Evolutionary conservation across 129 eudicot species (phyloP), one percentile per base, ranked within the genome.

Genomic region (Tanacetum coccineum): DNA sequence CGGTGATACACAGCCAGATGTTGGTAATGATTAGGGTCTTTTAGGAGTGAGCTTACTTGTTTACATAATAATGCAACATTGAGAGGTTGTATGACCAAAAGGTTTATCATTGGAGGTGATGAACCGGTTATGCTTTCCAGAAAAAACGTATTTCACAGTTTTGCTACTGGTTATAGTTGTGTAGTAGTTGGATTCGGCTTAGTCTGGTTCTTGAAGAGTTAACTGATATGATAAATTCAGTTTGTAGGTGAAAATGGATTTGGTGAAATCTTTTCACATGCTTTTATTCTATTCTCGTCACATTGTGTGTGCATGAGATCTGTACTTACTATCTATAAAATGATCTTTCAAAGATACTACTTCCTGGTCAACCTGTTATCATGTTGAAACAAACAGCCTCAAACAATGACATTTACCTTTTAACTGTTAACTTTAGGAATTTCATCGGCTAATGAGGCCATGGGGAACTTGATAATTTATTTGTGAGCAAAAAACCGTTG

Each of bases 231-330:
- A 15, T 28, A 26, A 49, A 15, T 50, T 50, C 14, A 60, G 69
- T 54, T 71, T 67, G 73, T 67, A 61, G 75, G 61, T 68, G 80
- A 67, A 36, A 68, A 50, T 21, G 78, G 78, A 66, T 74, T 66
- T 57, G 39, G 13, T 54, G 65, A 73, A 73, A 73, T 74, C 62
- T 60, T 74, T 48, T 60, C 42, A 55, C 72, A 54, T 56, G 67
- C 19, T 67, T 66, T 28, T 64, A 28, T 66, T 14, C 22, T 47
- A 17, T 46, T 51, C 13, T 20, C 32, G 19, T 21, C 18, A n/a
- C 20, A 64, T 63, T 25, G 60, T 20, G 60, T 66, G 52, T 50
- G 53, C 20, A 61, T 25, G 64, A n/a, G 17, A 17, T 51, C 10
- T 53, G 50, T 30, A 32, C 28, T 19, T 9, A 21, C 44, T 11